phyloP scores from a whole-genome alignment of 768 basidiomycete species.

The Boletus sensibilis region DNA sequence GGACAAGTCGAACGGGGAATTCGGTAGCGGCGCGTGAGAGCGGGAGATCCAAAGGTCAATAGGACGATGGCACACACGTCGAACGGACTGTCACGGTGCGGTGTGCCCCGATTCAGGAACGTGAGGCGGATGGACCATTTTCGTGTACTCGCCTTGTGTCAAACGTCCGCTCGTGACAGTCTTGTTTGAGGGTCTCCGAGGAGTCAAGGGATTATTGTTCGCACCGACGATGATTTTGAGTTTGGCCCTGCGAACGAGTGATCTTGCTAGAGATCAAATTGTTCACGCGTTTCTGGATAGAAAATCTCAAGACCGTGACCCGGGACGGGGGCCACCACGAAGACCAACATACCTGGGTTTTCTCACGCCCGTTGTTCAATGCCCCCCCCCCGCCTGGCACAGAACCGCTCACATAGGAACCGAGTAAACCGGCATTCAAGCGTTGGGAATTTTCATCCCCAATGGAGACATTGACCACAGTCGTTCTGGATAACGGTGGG shows the following conservation, averaged over 20 bases:
- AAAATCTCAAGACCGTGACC: slow-evolving; percentile 7
- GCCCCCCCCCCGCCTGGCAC: neutral
- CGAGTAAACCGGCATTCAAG: neutral
- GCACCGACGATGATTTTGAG: neutral
- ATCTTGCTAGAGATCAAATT: neutral
- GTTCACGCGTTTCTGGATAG: neutral
- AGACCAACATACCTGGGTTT: neutral
- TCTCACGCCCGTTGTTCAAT: slow-evolving; percentile 10
- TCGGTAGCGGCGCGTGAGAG: slow-evolving; percentile 2
- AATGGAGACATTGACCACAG: slow-evolving; percentile 33
- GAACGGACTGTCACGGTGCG: neutral
- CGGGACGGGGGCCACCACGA: neutral
- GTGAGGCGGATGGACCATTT: neutral
- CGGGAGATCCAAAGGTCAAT: neutral
- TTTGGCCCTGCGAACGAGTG: neutral
- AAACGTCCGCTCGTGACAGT: slow-evolving; percentile 1
- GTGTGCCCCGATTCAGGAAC: neutral
- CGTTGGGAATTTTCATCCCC: neutral
- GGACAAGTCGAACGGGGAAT: neutral
- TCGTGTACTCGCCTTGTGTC: slow-evolving; percentile 3
- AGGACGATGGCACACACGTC: neutral
- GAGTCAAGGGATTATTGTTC: neutral
- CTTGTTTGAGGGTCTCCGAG: slow-evolving; percentile 14
- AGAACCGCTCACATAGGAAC: neutral
- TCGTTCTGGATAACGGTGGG: slow-evolving; percentile 89